Evolutionary conservation across 495 filamentous ascomycete species (phyloP).

Genomic region (Neurospora sp.): DNA sequence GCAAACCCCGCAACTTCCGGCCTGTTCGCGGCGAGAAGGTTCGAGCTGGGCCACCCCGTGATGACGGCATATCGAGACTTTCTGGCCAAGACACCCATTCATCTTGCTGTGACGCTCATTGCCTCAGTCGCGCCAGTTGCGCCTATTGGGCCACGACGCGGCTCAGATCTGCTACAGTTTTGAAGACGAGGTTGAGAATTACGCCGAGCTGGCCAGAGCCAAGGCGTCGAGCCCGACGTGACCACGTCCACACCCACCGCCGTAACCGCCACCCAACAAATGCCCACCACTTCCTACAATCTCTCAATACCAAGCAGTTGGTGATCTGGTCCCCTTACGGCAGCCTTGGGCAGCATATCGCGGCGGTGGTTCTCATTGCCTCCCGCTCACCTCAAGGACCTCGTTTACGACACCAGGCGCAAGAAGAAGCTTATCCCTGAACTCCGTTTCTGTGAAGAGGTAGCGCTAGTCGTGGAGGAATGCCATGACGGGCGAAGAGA

Average conservation of each 20-base stretch:
- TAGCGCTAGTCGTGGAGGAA: conserved; percentile 14
- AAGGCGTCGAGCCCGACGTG: conserved; percentile 13
- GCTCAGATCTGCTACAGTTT: conserved; percentile 21
- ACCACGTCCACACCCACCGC: too few species aligned
- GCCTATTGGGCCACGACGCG: conserved; percentile 6
- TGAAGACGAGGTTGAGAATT: conserved; percentile 10
- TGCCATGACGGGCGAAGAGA: conserved; percentile 79
- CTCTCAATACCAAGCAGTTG: too few species aligned
- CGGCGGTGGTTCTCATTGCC: too few species aligned
- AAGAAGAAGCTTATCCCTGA: conserved; percentile 90
- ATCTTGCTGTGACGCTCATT: too few species aligned
- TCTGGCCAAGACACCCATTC: too few species aligned
- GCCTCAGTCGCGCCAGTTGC: conserved; percentile 3
- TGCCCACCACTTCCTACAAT: too few species aligned
- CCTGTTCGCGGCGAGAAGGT: background rate
- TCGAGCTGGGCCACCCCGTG: background rate
- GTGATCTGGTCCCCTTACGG: too few species aligned
- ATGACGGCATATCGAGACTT: background rate
- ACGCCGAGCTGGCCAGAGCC: conserved; percentile 6
- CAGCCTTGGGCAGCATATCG: too few species aligned
- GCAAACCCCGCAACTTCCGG: conserved; percentile 14
- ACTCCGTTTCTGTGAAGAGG: conserved; percentile 78
- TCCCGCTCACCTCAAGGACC: conserved; percentile 74
- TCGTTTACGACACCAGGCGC: conserved; percentile 72
- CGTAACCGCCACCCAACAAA: too few species aligned